Evolutionary conservation across 495 filamentous ascomycete genomes (phyloP).

Genomic region (Chaetomidium leptoderma): DNA sequence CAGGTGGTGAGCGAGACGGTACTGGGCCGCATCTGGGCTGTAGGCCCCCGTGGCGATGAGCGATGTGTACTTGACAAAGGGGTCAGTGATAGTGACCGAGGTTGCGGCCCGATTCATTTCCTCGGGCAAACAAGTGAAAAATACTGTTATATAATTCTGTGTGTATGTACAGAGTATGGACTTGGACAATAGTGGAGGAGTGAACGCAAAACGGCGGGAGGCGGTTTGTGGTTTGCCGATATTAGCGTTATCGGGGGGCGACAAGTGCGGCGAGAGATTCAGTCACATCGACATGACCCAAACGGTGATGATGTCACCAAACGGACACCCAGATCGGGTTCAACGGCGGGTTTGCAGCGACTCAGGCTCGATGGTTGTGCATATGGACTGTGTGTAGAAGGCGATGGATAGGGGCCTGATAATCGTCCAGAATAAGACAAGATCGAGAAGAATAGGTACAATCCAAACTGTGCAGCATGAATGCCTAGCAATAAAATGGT

Average conservation of each 20-base stretch:
- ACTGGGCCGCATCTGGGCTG: constrained; percentile 60
- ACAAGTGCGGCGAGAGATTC: neutral
- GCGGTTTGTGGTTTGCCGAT: neutral
- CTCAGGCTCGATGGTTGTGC: neutral
- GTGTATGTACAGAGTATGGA: no score
- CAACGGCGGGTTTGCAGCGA: neutral
- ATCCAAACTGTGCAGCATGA: no score
- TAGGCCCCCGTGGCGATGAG: constrained; percentile 57
- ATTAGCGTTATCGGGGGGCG: neutral
- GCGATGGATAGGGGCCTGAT: neutral
- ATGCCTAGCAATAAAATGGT: no score
- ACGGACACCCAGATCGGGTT: neutral
- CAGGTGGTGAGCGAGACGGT: constrained; percentile 62
- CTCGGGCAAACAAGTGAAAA: neutral
- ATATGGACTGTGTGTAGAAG: neutral
- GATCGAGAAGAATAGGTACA: no score
- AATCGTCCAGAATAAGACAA: no score
- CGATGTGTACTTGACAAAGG: constrained; percentile 62
- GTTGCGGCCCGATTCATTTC: constrained; percentile 37
- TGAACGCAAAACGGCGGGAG: neutral
- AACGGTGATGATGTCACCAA: constrained; percentile 9
- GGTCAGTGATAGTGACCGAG: constrained; percentile 64
- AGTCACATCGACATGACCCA: neutral
- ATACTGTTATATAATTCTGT: neutral
- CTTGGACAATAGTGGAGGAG: neutral